Evolutionary conservation across 148 eudicot species (phyloP), one percentile per base, ranked within the genome.

Genomic region (Dianthus caryophyllus): DNA sequence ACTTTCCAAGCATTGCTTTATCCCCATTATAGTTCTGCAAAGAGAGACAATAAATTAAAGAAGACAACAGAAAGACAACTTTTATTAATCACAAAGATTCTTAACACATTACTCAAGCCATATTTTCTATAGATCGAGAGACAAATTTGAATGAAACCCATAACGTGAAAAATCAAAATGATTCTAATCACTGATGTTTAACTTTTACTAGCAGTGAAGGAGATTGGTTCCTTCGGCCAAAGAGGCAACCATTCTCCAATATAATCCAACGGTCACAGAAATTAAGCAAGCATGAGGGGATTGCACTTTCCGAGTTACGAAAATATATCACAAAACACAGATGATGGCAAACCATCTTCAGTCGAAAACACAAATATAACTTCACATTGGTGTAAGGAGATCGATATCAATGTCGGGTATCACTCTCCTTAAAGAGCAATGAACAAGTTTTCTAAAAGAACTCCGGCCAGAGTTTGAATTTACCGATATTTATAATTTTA

Each of bases 1-100:
- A 94, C 81, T 90, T 94, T 62, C 98, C 98, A 53, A 94, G 97
- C 95, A 90, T 90, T 66, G 84, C 90, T 78, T 78, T 94, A 75
- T 86, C 82, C 55, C 98, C 98, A 47, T 61, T 78, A 75, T 86
- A 94, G 69, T 90, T 94, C 98, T 94, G 88, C 58, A 50, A n/a
- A 49, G 46, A 69, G 16, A 66, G 64, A 54, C 57, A 70, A 43
- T 61, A 78, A 75, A 53, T 64, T 44, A 38, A 41, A 3, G 38
- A 33, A 3, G 7, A 33, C 7, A 33, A 33, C 38, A 33, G 38
- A 33, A 7, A 7, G 3, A 33, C 3, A 33, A 33, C 3, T 33
- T 49, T 49, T 21, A 49, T 2, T 3, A 49, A 49, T 1, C 18
- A 6, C 22, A 49, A 22, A 49, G 53, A 49, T 6, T 49, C 6